phyloP scores from a whole-genome alignment of 352 stramenopile genomes.

The Thalassiosira pacifica region DNA sequence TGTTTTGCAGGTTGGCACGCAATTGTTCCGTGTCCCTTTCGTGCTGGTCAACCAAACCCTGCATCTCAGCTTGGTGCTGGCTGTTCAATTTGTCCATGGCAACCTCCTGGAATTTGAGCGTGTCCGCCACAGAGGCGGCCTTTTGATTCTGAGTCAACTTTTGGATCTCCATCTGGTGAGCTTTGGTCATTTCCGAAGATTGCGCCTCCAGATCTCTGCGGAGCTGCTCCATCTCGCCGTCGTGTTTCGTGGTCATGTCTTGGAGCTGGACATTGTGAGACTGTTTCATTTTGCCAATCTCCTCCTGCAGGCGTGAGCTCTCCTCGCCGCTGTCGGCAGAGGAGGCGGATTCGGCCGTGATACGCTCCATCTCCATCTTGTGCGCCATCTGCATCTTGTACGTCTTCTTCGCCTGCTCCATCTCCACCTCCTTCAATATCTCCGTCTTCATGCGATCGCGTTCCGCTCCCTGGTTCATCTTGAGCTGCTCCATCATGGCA shows the following conservation, averaged over 20 bases:
- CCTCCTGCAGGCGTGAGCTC: conserved; percentile 8
- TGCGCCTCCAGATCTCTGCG: conserved; percentile 31
- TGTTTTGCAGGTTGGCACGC: conserved; percentile 26
- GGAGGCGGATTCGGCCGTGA: too few species aligned
- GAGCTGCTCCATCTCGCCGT: conserved; percentile 34
- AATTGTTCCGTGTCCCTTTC: conserved; percentile 47
- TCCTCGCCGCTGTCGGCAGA: not conserved
- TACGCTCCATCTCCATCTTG: conserved; percentile 50
- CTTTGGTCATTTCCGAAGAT: conserved; percentile 19
- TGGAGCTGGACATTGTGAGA: conserved; percentile 38
- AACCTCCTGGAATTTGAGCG: conserved; percentile 38
- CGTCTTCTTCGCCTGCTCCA: conserved; percentile 35
- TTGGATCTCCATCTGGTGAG: conserved; percentile 39
- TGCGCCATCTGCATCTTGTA: conserved; percentile 43
- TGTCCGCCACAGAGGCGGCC: conserved; percentile 29
- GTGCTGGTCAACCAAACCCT: conserved; percentile 30
- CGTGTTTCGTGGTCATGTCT: conserved; percentile 23
- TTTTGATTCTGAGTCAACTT: conserved; percentile 41
- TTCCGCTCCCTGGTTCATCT: conserved; percentile 30
- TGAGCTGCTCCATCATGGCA: conserved; percentile 24
- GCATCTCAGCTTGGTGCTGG: conserved; percentile 29
- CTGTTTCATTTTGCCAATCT: conserved; percentile 48
- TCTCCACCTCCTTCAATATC: conserved; percentile 34
- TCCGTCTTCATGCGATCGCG: conserved; percentile 46
- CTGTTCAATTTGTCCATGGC: conserved; percentile 41